phyloP scores from a whole-genome alignment of 495 filamentous ascomycete genomes.

The Hypomontagnella submonticulosa region DNA sequence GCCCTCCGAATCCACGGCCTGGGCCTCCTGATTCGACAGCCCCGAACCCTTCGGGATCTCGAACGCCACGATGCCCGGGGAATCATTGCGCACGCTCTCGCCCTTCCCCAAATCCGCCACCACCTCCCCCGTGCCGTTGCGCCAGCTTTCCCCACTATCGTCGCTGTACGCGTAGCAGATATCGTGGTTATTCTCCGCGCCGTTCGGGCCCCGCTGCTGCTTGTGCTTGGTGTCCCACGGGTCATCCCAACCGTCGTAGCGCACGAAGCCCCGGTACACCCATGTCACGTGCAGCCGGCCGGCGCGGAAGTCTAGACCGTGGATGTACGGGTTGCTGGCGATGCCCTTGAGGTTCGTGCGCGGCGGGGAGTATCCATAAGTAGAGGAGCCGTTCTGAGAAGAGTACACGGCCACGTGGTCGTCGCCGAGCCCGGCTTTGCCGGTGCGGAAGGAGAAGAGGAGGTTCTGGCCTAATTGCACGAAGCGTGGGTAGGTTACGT shows the following conservation, averaged over 20 bases:
- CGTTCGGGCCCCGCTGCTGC: conserved; percentile 56
- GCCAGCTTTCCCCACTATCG: conserved; percentile 55
- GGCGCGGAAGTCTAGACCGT: conserved; percentile 53
- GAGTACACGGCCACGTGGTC: conserved; percentile 58
- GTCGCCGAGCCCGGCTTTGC: conserved; percentile 61
- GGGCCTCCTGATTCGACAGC: conserved; percentile 61
- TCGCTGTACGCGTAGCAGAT: conserved; percentile 59
- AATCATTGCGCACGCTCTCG: conserved; percentile 50
- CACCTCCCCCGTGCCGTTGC: conserved; percentile 44
- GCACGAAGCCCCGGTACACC: conserved; percentile 60
- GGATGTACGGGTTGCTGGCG: conserved; percentile 61
- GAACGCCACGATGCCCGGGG: conserved; percentile 54
- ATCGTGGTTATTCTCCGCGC: conserved; percentile 59
- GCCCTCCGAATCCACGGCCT: conserved; percentile 56
- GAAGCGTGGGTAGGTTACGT: conserved; percentile 63
- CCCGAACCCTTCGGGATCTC: conserved; percentile 54
- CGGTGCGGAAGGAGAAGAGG: conserved; percentile 59
- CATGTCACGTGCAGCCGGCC: conserved; percentile 55
- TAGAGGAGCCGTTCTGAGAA: background rate
- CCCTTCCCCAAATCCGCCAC: conserved; percentile 51
- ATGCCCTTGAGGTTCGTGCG: conserved; percentile 57
- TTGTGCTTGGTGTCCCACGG: conserved; percentile 55
- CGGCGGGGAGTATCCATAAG: conserved; percentile 44
- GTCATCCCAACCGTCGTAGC: conserved; percentile 58
- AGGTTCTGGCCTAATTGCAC: conserved; percentile 46